A percentile compares a stretch with the other conserved stretches of the same genome.
Conservation (phyloP, 108 stramenopile species). For the Skeletonema costatum region DNA sequence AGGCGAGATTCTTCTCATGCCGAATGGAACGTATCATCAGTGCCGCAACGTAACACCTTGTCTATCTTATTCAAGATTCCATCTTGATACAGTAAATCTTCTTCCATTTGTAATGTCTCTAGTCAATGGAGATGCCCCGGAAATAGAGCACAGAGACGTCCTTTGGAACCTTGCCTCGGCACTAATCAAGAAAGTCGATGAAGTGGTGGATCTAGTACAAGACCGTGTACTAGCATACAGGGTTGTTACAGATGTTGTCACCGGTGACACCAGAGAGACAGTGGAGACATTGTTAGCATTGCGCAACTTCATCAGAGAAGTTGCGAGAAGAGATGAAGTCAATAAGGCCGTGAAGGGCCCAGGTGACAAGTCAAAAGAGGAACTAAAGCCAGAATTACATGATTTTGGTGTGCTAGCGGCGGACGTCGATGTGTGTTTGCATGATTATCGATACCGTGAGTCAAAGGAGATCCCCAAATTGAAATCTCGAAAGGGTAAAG, state of each 20-base stretch:
- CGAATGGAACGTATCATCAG: slow-evolving; percentile 82
- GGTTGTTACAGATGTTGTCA: slow-evolving; percentile 30
- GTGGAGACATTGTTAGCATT: slow-evolving; percentile 55
- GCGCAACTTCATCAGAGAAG: slow-evolving; percentile 56
- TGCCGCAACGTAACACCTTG: slow-evolving; percentile 81
- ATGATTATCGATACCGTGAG: slow-evolving; percentile 69
- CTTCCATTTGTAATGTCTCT: slow-evolving; percentile 62
- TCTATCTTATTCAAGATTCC: slow-evolving; percentile 81
- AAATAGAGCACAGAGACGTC: slow-evolving; percentile 74
- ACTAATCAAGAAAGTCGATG: slow-evolving; percentile 56
- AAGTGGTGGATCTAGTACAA: slow-evolving; percentile 40
- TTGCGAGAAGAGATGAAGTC: slow-evolving; percentile 47
- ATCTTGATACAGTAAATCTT: slow-evolving; percentile 76
- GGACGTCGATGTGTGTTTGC: slow-evolving; percentile 66
- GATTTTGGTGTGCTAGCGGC: slow-evolving; percentile 58
- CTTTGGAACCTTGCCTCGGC: slow-evolving; percentile 73
- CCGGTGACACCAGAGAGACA: slow-evolving; percentile 15
- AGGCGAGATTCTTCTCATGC: slow-evolving; percentile 88
- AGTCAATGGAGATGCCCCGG: slow-evolving; percentile 69
- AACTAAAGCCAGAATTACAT: background rate
- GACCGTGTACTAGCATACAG: slow-evolving; percentile 7
- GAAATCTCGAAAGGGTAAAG: slow-evolving; percentile 35
- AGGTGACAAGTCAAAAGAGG: background rate
- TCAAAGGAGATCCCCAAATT: slow-evolving; percentile 41
- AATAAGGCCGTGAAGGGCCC: slow-evolving; percentile 38